phyloP scores from a whole-genome alignment of 2,329 filamentous ascomycete genomes.

The Colletotrichum sp. region DNA sequence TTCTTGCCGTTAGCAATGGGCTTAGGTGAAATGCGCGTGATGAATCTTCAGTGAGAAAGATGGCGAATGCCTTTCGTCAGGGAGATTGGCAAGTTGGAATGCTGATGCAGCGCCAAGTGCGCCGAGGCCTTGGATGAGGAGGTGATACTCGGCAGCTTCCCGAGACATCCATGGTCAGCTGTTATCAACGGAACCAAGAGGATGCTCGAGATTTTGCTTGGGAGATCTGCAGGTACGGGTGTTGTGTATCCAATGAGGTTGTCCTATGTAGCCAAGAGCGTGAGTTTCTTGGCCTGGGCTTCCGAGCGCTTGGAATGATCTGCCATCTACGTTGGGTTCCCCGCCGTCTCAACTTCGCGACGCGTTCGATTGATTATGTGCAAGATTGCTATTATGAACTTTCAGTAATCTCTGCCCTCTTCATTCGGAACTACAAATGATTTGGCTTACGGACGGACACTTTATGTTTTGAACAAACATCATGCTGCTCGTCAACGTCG shows the following conservation, averaged over 20 bases:
- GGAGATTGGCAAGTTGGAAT: not conserved
- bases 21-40: fast-evolving
- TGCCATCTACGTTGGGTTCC: not conserved
- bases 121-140: not conserved
- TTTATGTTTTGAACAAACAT: not conserved
- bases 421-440: not conserved
- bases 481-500: not conserved
- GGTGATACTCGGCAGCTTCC: not conserved
- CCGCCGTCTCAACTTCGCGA: not conserved
- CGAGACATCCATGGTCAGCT: not conserved
- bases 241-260: not conserved
- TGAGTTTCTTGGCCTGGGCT: not conserved
- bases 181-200: not conserved
- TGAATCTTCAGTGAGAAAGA: not conserved
- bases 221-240: not conserved
- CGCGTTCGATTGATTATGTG: not conserved
- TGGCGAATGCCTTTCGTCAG: not conserved
- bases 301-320: not conserved
- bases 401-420: not conserved
- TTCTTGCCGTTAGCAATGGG: not conserved
- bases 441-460: not conserved
- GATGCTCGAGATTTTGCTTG: not conserved
- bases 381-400: not conserved
- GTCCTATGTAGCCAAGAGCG: not conserved
- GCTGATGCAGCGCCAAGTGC: not conserved